Percentiles rank a stretch among this genome's conserved stretches.
Conservation (phyloP, 148 eudicot species). For the Fagopyrum homotropicum region DNA sequence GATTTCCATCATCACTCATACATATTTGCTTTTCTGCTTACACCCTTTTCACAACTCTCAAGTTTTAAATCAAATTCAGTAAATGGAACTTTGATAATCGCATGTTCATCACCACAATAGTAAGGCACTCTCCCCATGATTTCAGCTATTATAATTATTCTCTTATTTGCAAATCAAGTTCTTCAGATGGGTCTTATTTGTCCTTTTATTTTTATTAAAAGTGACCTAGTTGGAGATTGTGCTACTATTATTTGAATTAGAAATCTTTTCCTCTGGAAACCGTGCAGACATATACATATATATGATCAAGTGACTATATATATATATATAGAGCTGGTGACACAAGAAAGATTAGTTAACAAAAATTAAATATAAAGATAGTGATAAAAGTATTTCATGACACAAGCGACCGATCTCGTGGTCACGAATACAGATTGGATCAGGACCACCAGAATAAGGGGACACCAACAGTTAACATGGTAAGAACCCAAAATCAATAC, state of each 20-base stretch:
- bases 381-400: too few species aligned
- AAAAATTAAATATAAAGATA: too few species aligned
- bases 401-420: too few species aligned
- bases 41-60: neutral
- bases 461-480: too few species aligned
- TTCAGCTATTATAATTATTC: neutral
- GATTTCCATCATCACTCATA: neutral
- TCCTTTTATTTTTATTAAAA: neutral
- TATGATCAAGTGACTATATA: too few species aligned
- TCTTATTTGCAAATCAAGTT: neutral
- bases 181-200: neutral
- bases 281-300: too few species aligned
- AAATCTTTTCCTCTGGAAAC: too few species aligned
- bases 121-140: neutral
- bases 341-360: too few species aligned
- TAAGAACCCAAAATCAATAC: too few species aligned
- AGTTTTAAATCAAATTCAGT: neutral
- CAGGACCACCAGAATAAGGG: too few species aligned
- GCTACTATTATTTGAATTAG: neutral
- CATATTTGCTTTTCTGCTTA: neutral
- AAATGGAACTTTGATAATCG: neutral
- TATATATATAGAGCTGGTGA: too few species aligned
- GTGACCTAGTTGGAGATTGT: neutral
- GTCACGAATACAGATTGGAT: too few species aligned
- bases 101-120: neutral